phyloP scores from a whole-genome alignment of 1,284 basidiomycete genomes.

The Fomitopsis schrenkii region DNA sequence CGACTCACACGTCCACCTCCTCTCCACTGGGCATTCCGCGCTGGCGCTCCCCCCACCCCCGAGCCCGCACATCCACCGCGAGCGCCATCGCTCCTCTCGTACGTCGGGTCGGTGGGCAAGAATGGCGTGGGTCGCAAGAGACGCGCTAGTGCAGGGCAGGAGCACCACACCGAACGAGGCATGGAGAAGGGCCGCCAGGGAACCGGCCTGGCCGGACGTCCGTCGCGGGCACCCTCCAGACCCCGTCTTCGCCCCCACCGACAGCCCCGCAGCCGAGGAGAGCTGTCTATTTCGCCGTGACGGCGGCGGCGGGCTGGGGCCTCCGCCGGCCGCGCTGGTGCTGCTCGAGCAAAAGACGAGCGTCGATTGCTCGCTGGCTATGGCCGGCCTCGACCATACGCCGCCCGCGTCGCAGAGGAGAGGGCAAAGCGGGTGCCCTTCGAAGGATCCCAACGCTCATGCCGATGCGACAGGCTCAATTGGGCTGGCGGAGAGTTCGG shows the following conservation, averaged over 20 bases:
- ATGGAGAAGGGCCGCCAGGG: conserved; percentile 13
- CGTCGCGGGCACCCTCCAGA: conserved; percentile 9
- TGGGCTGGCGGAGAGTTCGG: conserved; percentile 8
- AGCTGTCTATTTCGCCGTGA: conserved; percentile 39
- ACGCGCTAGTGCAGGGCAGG: conserved; percentile 45
- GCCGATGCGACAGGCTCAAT: conserved; percentile 1
- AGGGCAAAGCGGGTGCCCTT: background rate
- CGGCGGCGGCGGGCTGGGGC: conserved; percentile 28
- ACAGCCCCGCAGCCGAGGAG: conserved; percentile 13
- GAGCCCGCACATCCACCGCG: conserved; percentile 56
- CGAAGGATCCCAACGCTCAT: background rate
- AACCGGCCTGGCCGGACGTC: conserved; percentile 26
- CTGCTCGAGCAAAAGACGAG: conserved; percentile 29
- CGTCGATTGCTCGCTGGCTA: conserved; percentile 23
- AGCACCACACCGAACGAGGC: conserved; percentile 13
- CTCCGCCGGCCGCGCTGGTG: conserved; percentile 17
- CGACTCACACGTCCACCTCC: conserved; percentile 49
- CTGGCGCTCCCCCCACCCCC: conserved; percentile 49
- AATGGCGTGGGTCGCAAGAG: conserved; percentile 51
- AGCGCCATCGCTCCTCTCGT: conserved; percentile 44
- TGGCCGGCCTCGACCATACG: conserved; percentile 12
- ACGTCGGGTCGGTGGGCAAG: conserved; percentile 48
- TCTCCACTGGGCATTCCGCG: conserved; percentile 40
- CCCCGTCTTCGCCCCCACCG: conserved; percentile 11
- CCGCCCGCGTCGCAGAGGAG: conserved; percentile 13